Percentiles rank a stretch among this genome's conserved stretches.
phyloP scores from a whole-genome alignment of 129 eudicot genomes.

The Gnaphalium uliginosum region DNA sequence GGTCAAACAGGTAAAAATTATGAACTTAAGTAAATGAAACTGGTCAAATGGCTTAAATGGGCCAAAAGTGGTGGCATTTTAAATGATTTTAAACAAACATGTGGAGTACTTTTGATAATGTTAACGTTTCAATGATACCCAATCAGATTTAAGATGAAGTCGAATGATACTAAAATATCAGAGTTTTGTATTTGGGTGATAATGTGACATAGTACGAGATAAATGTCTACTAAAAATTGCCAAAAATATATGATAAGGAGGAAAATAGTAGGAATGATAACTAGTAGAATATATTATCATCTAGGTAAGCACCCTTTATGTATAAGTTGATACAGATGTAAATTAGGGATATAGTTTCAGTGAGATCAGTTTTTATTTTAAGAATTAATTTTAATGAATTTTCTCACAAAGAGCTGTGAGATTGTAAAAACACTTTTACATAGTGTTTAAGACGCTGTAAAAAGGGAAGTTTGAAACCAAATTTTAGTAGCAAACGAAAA shows the following conservation, averaged over 20 bases:
- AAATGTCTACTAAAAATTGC: background rate
- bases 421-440: too few species aligned
- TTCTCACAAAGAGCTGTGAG: background rate
- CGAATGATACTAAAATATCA: background rate
- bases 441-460: too few species aligned
- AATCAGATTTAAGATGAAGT: background rate
- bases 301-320: background rate
- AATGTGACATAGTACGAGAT: background rate
- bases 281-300: background rate
- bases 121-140: background rate
- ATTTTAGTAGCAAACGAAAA: too few species aligned
- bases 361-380: background rate
- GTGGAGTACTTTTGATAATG: background rate
- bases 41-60: background rate
- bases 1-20: background rate
- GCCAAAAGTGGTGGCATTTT: background rate
- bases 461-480: too few species aligned
- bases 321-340: background rate
- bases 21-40: background rate
- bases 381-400: background rate
- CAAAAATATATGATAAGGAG: background rate
- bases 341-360: background rate
- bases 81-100: background rate
- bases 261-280: background rate
- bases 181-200: background rate